Percentiles rank a stretch among this genome's conserved stretches.
Conservation (phyloP, 2,329 filamentous ascomycete species). For the Helotiales sp. region DNA sequence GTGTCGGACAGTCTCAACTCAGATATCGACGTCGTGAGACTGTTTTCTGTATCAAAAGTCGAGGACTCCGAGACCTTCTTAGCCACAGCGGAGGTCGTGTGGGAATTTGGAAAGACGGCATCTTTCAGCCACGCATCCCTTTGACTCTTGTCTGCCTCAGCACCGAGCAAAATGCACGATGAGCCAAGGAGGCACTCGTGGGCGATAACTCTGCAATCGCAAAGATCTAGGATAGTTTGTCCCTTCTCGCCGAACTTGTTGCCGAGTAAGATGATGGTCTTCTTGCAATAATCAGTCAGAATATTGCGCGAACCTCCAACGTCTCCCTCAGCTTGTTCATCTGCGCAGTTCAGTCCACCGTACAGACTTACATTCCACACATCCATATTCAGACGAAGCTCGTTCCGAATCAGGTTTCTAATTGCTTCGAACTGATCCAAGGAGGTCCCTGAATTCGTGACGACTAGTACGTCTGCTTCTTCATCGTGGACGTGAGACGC, state of each 20-base stretch:
- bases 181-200: conserved; percentile 6
- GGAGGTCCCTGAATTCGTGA: conserved; percentile 5
- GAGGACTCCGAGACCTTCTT: neutral
- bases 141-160: neutral
- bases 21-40: conserved; percentile 5
- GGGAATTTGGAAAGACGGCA: conserved; percentile 5
- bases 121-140: conserved; percentile 5
- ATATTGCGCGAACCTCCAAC: neutral
- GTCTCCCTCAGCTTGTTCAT: neutral
- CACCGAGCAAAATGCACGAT: conserved; percentile 6
- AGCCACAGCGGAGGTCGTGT: neutral
- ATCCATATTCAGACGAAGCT: conserved; percentile 8
- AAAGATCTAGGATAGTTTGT: conserved; percentile 8
- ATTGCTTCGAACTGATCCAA: conserved; percentile 6
- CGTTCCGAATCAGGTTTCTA: conserved; percentile 6
- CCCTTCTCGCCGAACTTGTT: conserved; percentile 6
- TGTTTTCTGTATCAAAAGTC: neutral
- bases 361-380: conserved; percentile 11
- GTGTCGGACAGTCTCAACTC: neutral
- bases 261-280: conserved; percentile 12
- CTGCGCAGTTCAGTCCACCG: conserved; percentile 1
- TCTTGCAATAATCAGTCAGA: conserved; percentile 2
- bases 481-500: conserved; percentile 2
- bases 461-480: conserved; percentile 6
- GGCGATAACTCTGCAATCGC: conserved; percentile 2